phyloP scores from a whole-genome alignment of 2,329 filamentous ascomycete species.

The Pyricularia pennisetigena region DNA sequence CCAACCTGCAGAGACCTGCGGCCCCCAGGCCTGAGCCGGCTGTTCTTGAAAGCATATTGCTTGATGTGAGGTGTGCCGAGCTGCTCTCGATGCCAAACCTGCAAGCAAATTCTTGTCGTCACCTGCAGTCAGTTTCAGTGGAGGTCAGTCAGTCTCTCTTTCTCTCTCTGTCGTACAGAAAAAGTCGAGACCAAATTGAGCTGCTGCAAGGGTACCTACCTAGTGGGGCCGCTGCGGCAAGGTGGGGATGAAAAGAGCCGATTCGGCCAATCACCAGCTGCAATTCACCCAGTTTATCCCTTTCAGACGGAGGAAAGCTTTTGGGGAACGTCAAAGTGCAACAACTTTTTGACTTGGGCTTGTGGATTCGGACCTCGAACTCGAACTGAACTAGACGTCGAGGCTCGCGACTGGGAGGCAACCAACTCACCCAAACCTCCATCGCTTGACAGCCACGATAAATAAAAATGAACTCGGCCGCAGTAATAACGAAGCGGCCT shows the following conservation, averaged over 20 bases:
- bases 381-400: neutral
- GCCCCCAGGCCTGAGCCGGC: neutral
- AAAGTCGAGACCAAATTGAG: neutral
- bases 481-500: conserved; percentile 49
- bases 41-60: neutral
- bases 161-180: neutral
- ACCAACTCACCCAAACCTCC: neutral
- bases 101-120: neutral
- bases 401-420: neutral
- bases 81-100: neutral
- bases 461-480: conserved; percentile 46
- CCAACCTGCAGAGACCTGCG: neutral
- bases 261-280: neutral
- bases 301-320: neutral
- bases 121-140: neutral
- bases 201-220: neutral
- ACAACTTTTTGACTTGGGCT: neutral
- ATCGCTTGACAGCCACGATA: neutral
- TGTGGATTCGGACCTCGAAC: neutral
- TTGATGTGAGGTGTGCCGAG: neutral
- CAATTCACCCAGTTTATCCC: neutral
- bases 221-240: neutral
- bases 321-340: neutral
- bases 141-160: neutral
- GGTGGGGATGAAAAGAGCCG: neutral